Evolutionary conservation across 768 basidiomycete species (phyloP).

Genomic region (Lactarius deliciosus): DNA sequence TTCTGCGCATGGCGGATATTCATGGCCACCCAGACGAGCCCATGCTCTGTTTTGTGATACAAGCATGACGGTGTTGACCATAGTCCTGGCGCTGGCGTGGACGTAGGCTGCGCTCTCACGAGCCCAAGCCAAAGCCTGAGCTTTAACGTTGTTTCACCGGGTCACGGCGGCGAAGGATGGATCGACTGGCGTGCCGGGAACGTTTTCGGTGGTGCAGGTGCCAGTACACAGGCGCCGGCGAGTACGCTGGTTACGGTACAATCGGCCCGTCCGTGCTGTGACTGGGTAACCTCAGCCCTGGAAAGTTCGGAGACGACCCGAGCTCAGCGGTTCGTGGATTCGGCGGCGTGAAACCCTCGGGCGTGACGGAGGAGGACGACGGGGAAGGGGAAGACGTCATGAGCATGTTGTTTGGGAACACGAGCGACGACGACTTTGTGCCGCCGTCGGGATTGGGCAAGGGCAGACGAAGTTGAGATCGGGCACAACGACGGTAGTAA

Average conservation of each 20-base stretch:
- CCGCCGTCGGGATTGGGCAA: background rate
- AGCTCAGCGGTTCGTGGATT: background rate
- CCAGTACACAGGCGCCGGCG: background rate
- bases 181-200: slow-evolving; percentile 1
- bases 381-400: slow-evolving; percentile 13
- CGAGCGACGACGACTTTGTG: background rate
- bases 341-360: background rate
- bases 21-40: slow-evolving; percentile 16
- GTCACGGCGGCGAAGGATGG: background rate
- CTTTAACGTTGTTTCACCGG: background rate
- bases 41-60: slow-evolving; percentile 17
- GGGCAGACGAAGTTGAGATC: background rate
- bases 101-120: background rate
- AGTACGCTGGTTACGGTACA: slow-evolving; percentile 23
- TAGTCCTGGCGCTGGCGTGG: too few species aligned
- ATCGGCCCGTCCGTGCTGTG: slow-evolving; percentile 27
- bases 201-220: background rate
- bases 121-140: background rate
- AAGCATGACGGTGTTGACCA: background rate
- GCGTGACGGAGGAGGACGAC: background rate
- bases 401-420: background rate
- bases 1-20: background rate
- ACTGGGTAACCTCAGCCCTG: slow-evolving; percentile 10
- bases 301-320: background rate
- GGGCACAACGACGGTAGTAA: background rate